phyloP scores from a whole-genome alignment of 139 green algal genomes.

The Chlorella sp. region DNA sequence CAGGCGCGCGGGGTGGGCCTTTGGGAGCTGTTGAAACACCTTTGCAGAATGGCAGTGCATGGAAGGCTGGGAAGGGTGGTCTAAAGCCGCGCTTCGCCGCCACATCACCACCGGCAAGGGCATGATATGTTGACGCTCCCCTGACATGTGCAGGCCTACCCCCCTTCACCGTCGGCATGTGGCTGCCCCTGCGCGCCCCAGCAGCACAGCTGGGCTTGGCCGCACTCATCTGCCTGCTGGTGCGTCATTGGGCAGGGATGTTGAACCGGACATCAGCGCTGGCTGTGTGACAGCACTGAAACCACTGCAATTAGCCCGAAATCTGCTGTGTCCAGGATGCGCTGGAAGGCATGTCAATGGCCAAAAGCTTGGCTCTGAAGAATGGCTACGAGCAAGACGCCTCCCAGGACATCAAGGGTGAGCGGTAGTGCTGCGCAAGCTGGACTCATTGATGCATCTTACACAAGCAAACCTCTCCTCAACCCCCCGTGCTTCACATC shows the following conservation, averaged over 20 bases:
- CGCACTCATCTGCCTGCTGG: slow-evolving; percentile 71
- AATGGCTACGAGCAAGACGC: slow-evolving; percentile 80
- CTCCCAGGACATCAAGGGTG: slow-evolving; percentile 85
- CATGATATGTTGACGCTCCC: slow-evolving; percentile 15
- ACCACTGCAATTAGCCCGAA: not conserved
- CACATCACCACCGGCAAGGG: too few species aligned
- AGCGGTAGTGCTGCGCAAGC: too few species aligned
- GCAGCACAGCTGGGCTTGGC: slow-evolving; percentile 50
- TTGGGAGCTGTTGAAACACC: too few species aligned
- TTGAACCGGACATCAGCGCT: not conserved
- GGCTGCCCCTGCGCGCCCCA: slow-evolving; percentile 51
- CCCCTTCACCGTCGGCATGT: slow-evolving; percentile 39
- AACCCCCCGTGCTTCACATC: too few species aligned
- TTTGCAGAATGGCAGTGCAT: too few species aligned
- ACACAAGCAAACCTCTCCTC: too few species aligned
- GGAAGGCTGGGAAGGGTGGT: too few species aligned
- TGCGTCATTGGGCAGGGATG: slow-evolving; percentile 50
- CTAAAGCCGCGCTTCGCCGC: too few species aligned
- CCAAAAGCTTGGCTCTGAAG: slow-evolving; percentile 79
- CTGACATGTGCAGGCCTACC: slow-evolving; percentile 45
- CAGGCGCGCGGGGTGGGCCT: not conserved
- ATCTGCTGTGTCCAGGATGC: slow-evolving; percentile 13
- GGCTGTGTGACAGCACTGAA: not conserved
- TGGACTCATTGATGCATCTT: too few species aligned
- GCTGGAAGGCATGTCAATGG: slow-evolving; percentile 85